phyloP scores from a whole-genome alignment of 202 grass and related monocot species.

The Musa balbisiana region DNA sequence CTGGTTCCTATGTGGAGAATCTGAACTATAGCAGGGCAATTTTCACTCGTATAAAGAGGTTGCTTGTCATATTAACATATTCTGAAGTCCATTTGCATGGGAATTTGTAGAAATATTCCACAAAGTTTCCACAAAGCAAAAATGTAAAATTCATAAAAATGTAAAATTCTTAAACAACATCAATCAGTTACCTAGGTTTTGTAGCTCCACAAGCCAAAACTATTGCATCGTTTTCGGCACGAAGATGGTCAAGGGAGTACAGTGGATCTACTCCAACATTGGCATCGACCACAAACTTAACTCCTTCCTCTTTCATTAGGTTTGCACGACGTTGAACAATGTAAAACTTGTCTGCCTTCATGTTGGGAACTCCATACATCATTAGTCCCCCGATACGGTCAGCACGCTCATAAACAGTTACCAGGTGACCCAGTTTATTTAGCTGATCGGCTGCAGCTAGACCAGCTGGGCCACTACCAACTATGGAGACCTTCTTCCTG shows the following conservation, averaged over 20 bases:
- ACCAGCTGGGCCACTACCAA: constrained; percentile 90
- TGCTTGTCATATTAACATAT: too few species aligned
- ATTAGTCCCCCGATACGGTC: constrained; percentile 90
- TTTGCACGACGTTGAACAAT: constrained; percentile 80
- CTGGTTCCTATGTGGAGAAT: too few species aligned
- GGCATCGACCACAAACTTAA: constrained; percentile 88
- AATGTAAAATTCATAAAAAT: too few species aligned
- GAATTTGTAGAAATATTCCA: too few species aligned
- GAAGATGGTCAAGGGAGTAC: constrained; percentile 61
- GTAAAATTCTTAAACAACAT: not conserved
- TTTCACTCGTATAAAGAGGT: too few species aligned
- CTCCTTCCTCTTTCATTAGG: constrained; percentile 78
- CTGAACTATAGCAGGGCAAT: too few species aligned
- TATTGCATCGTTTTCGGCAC: constrained; percentile 59
- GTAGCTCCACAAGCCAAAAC: constrained; percentile 96
- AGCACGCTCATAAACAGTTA: constrained; percentile 87
- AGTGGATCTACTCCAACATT: constrained; percentile 60
- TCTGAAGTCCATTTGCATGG: too few species aligned
- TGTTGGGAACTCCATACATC: constrained; percentile 99
- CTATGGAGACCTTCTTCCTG: constrained; percentile 90
- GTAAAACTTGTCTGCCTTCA: constrained; percentile 83
- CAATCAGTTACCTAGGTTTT: constrained; percentile 60
- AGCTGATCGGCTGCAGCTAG: constrained; percentile 95
- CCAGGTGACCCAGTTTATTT: constrained; percentile 94
- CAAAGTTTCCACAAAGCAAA: too few species aligned